Conservation (phyloP, 495 filamentous ascomycete genomes). For the Tirmania nivea region DNA sequence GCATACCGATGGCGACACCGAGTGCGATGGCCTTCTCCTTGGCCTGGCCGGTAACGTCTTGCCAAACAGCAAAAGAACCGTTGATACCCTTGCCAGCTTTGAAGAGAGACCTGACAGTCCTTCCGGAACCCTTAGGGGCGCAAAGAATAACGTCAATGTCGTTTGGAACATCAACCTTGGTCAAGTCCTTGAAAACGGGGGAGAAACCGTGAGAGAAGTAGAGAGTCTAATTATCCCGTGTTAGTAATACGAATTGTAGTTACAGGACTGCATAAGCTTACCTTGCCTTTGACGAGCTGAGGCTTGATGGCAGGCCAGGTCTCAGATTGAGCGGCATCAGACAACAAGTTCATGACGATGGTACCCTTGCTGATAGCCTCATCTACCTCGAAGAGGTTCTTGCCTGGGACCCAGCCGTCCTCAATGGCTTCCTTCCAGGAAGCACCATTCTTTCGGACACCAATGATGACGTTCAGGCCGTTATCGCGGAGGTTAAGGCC, state of each 20-base stretch:
- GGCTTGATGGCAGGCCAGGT: conserved; percentile 98
- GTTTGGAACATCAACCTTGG: conserved; percentile 87
- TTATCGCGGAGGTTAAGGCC: conserved; percentile 98
- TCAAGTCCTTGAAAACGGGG: conserved; percentile 96
- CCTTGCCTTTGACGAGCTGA: conserved; percentile 85
- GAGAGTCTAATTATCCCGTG: conserved; percentile 41
- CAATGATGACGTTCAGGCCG: conserved; percentile 93
- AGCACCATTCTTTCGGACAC: conserved; percentile 91
- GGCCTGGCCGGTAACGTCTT: conserved; percentile 93
- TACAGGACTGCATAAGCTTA: background rate
- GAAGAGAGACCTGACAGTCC: conserved; percentile 95
- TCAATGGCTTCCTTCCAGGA: conserved; percentile 95
- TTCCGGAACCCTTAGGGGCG: conserved; percentile 95
- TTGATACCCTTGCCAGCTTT: conserved; percentile 54
- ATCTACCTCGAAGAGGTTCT: conserved; percentile 92
- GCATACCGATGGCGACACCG: conserved; percentile 72
- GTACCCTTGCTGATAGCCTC: conserved; percentile 86
- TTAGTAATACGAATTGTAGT: conserved; percentile 8
- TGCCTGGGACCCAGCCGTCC: conserved; percentile 95
- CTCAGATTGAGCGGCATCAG: conserved; percentile 90
- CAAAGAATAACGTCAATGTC: conserved; percentile 98
- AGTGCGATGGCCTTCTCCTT: conserved; percentile 96
- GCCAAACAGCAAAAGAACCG: conserved; percentile 94
- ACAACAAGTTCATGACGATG: conserved; percentile 96
- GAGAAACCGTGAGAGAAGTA: conserved; percentile 99